Evolutionary conservation across 83 land plant species (phyloP).

Genomic region (Larix sibirica): DNA sequence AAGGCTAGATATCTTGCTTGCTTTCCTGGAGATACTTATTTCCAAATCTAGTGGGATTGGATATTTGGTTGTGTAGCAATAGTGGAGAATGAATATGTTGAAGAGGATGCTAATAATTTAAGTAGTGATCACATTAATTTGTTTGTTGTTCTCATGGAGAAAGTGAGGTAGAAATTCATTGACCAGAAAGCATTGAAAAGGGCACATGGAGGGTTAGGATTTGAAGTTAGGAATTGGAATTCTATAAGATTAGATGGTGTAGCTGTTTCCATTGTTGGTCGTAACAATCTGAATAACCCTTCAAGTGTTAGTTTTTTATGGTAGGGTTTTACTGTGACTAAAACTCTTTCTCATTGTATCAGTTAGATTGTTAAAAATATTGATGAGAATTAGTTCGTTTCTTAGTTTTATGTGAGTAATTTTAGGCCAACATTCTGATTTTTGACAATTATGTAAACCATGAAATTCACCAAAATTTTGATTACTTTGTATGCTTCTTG

Average conservation of each 20-base stretch:
- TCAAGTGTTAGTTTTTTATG: too few relatives aligned
- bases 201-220: slow-evolving; percentile 12
- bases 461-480: too few relatives aligned
- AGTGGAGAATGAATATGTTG: slow-evolving; percentile 17
- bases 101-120: neutral
- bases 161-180: slow-evolving; percentile 34
- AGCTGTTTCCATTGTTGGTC: too few relatives aligned
- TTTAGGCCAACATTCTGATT: too few relatives aligned
- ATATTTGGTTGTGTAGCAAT: slow-evolving; percentile 48
- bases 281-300: too few relatives aligned
- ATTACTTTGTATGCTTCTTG: too few relatives aligned
- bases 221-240: slow-evolving; percentile 51
- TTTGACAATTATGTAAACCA: too few relatives aligned
- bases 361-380: too few relatives aligned
- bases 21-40: slow-evolving; percentile 63
- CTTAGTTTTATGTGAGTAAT: too few relatives aligned
- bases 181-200: slow-evolving; percentile 13
- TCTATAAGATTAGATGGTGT: neutral
- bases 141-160: slow-evolving; percentile 68
- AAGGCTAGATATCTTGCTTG: slow-evolving; percentile 74
- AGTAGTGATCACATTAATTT: slow-evolving; percentile 24
- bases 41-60: slow-evolving; percentile 64
- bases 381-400: too few relatives aligned
- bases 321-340: too few relatives aligned
- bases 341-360: too few relatives aligned